Percentiles rank a stretch among this genome's conserved stretches.
Evolutionary conservation across 116 monocot genomes (phyloP).

Genomic region (Posidonia oceanica): DNA sequence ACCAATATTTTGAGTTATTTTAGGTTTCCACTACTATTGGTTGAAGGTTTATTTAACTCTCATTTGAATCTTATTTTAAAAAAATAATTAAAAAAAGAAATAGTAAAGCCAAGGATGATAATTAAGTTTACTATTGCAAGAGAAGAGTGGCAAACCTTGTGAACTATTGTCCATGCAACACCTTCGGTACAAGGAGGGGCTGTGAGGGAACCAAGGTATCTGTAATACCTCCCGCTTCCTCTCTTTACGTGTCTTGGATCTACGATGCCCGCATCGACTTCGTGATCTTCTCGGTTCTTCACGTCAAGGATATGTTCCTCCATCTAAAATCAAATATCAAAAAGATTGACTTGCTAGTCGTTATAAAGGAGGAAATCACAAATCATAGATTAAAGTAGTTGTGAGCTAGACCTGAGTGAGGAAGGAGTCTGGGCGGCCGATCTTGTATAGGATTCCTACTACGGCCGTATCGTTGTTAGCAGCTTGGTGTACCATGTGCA

Average conservation of each 20-base stretch:
- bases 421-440: slow-evolving; percentile 41
- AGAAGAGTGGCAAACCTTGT: not conserved
- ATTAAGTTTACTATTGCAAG: not conserved
- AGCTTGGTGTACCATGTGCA: slow-evolving; percentile 32
- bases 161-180: slow-evolving; percentile 33
- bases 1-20: too few relatives aligned
- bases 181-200: slow-evolving; percentile 48
- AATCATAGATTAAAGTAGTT: too few relatives aligned
- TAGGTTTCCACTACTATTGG: too few relatives aligned
- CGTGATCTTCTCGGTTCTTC: not conserved
- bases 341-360: too few relatives aligned
- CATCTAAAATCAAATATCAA: not conserved
- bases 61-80: too few relatives aligned
- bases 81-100: not conserved
- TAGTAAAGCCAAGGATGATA: not conserved
- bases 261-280: not conserved
- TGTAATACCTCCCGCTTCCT: too few relatives aligned
- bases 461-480: slow-evolving; percentile 32
- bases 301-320: slow-evolving; percentile 1
- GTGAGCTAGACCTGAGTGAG: slow-evolving; percentile 17
- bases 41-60: too few relatives aligned
- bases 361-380: too few relatives aligned
- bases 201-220: slow-evolving; percentile 23
- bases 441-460: slow-evolving; percentile 48
- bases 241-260: slow-evolving; percentile 15